These are phyloP conservation scores for Creolimax fragrantissima DNA, from an alignment of 78 protist species.

Conservation along the genomic window DNA sequence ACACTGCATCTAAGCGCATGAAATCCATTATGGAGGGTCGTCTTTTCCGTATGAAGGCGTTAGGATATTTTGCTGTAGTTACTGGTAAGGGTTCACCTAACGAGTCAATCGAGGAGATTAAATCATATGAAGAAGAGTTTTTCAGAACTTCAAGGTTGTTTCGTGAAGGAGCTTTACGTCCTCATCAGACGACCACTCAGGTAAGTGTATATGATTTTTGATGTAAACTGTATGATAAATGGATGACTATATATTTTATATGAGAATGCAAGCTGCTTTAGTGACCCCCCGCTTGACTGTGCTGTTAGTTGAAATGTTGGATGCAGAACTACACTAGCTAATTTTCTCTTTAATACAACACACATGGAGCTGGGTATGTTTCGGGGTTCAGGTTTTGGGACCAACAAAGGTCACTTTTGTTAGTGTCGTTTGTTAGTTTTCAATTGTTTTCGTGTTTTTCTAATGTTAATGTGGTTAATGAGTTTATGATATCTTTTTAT, in stretches of 20 bases:
- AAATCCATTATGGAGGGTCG: not conserved
- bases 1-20: not conserved
- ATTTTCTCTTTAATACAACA: too few relatives aligned
- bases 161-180: not conserved
- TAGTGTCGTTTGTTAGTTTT: not conserved
- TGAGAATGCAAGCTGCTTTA: too few relatives aligned
- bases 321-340: too few relatives aligned
- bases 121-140: conserved; percentile 24
- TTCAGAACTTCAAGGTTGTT: conserved; percentile 12
- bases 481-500: not conserved
- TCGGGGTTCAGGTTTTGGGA: too few relatives aligned
- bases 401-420: not conserved
- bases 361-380: too few relatives aligned
- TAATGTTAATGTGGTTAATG: not conserved
- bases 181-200: conserved; percentile 21
- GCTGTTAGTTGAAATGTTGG: too few relatives aligned
- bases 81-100: conserved; percentile 8
- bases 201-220: not conserved
- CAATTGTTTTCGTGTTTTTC: not conserved
- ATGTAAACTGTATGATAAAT: too few relatives aligned
- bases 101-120: conserved; percentile 29
- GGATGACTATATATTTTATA: too few relatives aligned
- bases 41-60: conserved; percentile 27
- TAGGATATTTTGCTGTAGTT: conserved; percentile 36
- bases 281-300: too few relatives aligned